Evolutionary conservation across 1,284 basidiomycete species (phyloP), one percentile per base, ranked within the genome.

Genomic region (Porphyrellus sp.): DNA sequence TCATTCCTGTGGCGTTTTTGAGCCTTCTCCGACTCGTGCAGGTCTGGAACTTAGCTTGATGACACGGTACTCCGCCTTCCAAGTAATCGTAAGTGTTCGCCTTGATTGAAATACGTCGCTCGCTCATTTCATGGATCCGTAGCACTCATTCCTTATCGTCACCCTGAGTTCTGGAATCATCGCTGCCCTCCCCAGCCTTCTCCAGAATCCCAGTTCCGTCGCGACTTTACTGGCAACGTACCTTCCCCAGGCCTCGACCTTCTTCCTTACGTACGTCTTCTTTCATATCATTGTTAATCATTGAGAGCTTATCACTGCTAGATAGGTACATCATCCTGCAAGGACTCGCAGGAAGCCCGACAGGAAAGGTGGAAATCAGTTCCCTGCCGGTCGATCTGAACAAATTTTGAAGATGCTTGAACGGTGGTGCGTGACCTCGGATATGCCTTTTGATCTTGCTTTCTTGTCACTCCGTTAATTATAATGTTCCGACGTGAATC

Each of bases 41-140:
- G 87, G 86, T 7, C 76, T 98, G 52, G 96, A 98, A 65, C 78
- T 97, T 21, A 90, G 89, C 53, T 74, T 98, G 58, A 97, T 98
- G 90, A 84, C 83, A 5, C 81, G 96, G 35, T 98, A 82, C 75
- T 98, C 95, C 76, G 74, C 91, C 52, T 98, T 98, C 82, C 87
- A 89, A 73, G 88, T 96, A 55, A 78, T 96, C 46, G 86, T 89
- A 70, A 60, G 88, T 82, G 35, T 30, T 24, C 13, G 50, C 51
- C 7, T 21, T 18, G 7, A 3, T 49, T 3, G 11, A 43, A 9
- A 8, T 38, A 30, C 7, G 2, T 21, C 21, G 38, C 8, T 54
- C 18, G 28, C 51, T 42, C n/a, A 42, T 13, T 49, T 3, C 25
- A 39, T 16, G 37, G 12, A 4, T 37, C 18, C 27, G 7, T 68